phyloP scores from a whole-genome alignment of 2,329 filamentous ascomycete genomes.

The Dothistroma pini region DNA sequence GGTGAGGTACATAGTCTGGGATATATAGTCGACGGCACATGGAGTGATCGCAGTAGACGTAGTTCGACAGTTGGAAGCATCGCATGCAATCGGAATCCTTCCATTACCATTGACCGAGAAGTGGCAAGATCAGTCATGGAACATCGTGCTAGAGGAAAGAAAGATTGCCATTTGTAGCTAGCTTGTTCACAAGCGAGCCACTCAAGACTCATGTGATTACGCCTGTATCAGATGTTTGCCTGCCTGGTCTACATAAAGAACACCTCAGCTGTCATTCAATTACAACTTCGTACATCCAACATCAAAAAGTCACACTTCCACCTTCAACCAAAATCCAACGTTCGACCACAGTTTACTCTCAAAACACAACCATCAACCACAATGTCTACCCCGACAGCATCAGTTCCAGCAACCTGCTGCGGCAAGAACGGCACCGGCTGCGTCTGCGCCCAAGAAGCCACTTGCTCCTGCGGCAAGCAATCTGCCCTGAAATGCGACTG shows the following conservation, averaged over 20 bases:
- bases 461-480: conserved; percentile 77
- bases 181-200: background rate
- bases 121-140: background rate
- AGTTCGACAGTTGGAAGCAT: background rate
- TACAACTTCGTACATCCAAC: background rate
- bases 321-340: background rate
- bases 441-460: conserved; percentile 45
- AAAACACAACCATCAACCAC: conserved; percentile 9
- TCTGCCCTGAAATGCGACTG: conserved; percentile 83
- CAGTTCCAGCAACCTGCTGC: conserved; percentile 56
- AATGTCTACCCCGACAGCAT: conserved; percentile 40
- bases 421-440: conserved; percentile 47
- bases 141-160: background rate
- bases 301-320: background rate
- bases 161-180: background rate
- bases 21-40: too few species aligned
- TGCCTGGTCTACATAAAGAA: background rate
- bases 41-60: background rate
- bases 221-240: background rate
- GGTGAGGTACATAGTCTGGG: too few species aligned
- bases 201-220: background rate
- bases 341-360: background rate
- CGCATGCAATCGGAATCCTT: background rate
- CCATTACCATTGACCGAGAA: background rate
- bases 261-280: background rate